These are phyloP conservation scores for Sambucus nigra DNA, from an alignment of 129 eudicot species.

Conservation along the genomic window DNA sequence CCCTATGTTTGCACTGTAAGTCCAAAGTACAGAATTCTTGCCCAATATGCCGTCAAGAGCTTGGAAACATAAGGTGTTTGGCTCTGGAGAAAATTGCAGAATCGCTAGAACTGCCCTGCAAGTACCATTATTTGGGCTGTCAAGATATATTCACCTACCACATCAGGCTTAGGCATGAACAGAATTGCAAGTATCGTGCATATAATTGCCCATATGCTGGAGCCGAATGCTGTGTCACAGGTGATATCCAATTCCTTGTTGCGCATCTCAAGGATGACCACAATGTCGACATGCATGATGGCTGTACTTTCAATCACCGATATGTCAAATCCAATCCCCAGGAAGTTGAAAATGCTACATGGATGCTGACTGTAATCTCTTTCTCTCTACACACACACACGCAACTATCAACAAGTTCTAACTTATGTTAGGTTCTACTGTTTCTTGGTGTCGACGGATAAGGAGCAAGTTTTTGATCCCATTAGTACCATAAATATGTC, in stretches of 20 bases:
- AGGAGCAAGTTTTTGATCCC: no score
- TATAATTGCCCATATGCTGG: conserved; percentile 45
- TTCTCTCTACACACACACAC: neutral
- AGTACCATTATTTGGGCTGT: conserved; percentile 27
- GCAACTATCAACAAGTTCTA: no score
- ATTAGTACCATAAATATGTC: no score
- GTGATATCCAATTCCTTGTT: conserved; percentile 33
- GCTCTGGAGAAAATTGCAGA: conserved; percentile 37
- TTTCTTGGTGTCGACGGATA: no score
- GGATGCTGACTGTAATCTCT: conserved; percentile 40
- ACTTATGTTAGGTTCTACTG: no score
- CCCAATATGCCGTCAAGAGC: conserved; percentile 30
- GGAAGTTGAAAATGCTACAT: conserved; percentile 43
- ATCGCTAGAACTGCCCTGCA: conserved; percentile 35
- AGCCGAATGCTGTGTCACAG: conserved; percentile 30
- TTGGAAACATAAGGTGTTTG: conserved; percentile 40
- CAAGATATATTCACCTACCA: conserved; percentile 32
- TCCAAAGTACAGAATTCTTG: conserved; percentile 26
- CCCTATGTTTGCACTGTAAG: conserved; percentile 35
- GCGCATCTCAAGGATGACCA: conserved; percentile 35
- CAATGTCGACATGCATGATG: conserved; percentile 41
- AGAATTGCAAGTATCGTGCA: conserved; percentile 30
- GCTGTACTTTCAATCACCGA: conserved; percentile 41
- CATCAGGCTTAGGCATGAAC: conserved; percentile 29
- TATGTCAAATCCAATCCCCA: conserved; percentile 39